Conservation (phyloP, 805 yeast genomes). For the Blastobotrys mokoenaii region DNA sequence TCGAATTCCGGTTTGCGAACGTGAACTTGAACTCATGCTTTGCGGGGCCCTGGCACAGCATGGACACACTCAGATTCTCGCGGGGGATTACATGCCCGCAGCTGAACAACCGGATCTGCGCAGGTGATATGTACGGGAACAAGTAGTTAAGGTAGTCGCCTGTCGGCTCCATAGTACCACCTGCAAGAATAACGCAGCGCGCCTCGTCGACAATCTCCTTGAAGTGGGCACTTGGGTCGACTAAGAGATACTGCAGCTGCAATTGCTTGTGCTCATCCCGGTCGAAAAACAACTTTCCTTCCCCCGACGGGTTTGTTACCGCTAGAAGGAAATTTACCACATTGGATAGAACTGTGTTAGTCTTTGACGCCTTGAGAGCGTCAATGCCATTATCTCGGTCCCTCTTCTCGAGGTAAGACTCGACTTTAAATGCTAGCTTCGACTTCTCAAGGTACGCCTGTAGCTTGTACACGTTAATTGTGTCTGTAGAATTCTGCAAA, state of each 20-base stretch:
- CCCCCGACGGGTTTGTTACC: conserved; percentile 64
- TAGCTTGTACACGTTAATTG: conserved; percentile 59
- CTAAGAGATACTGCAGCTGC: conserved; percentile 55
- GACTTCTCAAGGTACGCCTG: conserved; percentile 55
- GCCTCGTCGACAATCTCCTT: conserved; percentile 55
- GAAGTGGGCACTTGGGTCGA: conserved; percentile 73
- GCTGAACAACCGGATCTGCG: conserved; percentile 44
- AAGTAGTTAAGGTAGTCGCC: conserved; percentile 59
- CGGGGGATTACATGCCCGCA: conserved; percentile 84
- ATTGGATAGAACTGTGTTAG: conserved; percentile 42
- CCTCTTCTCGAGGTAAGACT: conserved; percentile 46
- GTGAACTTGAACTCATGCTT: conserved; percentile 50
- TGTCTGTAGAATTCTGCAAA: conserved; percentile 55
- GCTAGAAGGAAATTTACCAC: conserved; percentile 56
- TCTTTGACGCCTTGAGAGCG: conserved; percentile 4
- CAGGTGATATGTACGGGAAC: conserved; percentile 45
- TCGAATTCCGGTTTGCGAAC: conserved; percentile 50
- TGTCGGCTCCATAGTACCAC: conserved; percentile 93
- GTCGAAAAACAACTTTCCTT: conserved; percentile 74
- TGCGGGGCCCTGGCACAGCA: conserved; percentile 31
- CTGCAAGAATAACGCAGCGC: conserved; percentile 70
- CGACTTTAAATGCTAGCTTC: conserved; percentile 78
- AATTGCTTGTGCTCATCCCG: conserved; percentile 19
- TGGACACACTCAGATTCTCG: conserved; percentile 53
- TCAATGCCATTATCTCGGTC: conserved; percentile 8